Base-by-base conservation (phyloP, 2,329 filamentous ascomycete species). In the Zopfia rhizophila region DNA sequence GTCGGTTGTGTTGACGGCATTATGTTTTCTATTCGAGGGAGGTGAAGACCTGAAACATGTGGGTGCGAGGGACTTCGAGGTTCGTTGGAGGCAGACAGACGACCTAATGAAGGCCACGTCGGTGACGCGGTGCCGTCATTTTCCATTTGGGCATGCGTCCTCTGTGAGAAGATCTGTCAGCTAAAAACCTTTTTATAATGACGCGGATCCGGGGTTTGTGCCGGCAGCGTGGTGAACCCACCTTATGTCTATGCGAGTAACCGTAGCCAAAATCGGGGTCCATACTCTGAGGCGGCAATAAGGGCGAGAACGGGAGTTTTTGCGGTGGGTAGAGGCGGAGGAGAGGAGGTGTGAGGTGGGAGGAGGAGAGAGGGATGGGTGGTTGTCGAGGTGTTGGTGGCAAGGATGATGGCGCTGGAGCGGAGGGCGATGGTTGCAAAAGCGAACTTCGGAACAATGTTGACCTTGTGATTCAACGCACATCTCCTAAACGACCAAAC, bases 71-170 rank as follows among this genome's bases (percentile, higher is more conserved):
- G 24, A 47, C 45, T 44, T 32, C 55, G 38, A 47, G 48, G 44
- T 33, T 53, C 42, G 41, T 47, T 44, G 21, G 55, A 45, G 16
- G 46, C 29, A 13, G 55, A 51, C 19, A 52, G 48, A 37, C 45
- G 45, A 38, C 33, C 30, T 39, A 51, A 42, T 16, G 45, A 32
- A 17, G 33, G 32, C 66, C 66, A 68, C 35, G 55, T 50, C n/a
- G 68, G 60, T 21, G 58, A 61, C 24, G 55, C 45, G 45, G 57
- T 59, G 47, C 57, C 54, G 22, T 62, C 59, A 28, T 58, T 44
- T 27, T 71, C 64, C 63, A 70, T 68, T 37, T 63, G 63, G 29
- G 57, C 56, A 58, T 67, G 63, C 33, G 67, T 62, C 55, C 69
- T 65, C 70, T 73, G 55, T 16, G 43, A 24, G 29, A 30, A 21